These are phyloP conservation scores for Paracorniculantispora psalliotae DNA, from an alignment of 2,329 filamentous ascomycete species.

Conservation along the genomic window DNA sequence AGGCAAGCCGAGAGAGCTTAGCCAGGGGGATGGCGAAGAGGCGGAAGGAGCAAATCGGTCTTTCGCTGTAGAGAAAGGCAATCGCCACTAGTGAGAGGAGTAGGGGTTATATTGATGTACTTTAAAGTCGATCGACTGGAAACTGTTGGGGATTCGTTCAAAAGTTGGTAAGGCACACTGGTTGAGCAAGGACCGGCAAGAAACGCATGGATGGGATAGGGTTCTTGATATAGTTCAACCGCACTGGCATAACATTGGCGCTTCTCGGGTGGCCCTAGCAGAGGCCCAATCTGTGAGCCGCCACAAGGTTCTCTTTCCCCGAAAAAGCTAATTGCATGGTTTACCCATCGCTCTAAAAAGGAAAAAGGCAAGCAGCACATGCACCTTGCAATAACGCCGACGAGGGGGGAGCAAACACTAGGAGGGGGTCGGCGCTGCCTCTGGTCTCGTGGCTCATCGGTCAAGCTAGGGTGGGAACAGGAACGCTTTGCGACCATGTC, in stretches of 20 bases:
- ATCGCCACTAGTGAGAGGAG: neutral
- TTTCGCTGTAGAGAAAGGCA: neutral
- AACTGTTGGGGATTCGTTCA: neutral
- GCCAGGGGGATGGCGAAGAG: neutral
- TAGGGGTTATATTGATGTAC: neutral
- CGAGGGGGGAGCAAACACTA: neutral
- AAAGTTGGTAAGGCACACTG: neutral
- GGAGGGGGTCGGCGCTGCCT: neutral
- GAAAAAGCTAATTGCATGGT: neutral
- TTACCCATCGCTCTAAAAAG: neutral
- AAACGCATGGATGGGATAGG: neutral
- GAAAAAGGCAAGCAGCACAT: neutral
- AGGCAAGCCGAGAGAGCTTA: neutral
- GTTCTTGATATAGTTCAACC: constrained; percentile 7
- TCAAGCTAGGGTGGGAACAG: neutral
- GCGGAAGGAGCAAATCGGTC: too few species aligned
- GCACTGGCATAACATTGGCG: neutral
- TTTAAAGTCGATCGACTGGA: neutral
- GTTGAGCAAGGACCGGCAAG: neutral
- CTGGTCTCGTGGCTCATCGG: neutral
- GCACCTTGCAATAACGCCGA: neutral
- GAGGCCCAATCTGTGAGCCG: neutral
- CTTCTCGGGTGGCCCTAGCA: neutral
- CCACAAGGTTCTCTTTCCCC: neutral
- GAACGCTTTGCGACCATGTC: neutral